Base-by-base conservation (phyloP, 768 basidiomycete genomes). In the Rhodosporidiobolus sp. region DNA sequence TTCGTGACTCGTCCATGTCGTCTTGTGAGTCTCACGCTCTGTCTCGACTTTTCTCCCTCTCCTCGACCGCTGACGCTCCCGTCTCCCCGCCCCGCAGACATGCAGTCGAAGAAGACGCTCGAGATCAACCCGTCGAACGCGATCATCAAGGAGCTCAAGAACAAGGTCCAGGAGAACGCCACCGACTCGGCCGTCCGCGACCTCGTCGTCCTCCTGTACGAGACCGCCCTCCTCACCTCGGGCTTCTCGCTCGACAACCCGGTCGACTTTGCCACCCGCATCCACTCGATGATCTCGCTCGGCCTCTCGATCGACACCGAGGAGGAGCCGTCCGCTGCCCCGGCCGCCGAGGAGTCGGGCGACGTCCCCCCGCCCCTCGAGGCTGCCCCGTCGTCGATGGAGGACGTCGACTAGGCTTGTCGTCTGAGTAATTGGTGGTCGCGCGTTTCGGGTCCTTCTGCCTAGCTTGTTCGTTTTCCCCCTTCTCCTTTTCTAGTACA, bases 221-320 rank as follows among this genome's bases (percentile, higher is more conserved):
- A 98, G 88, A 97, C 95, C 63, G 90, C 95, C 5, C 88, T 97
- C 74, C 88, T 96, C 76, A 94, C 92, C 24, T 94, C 92, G 63
- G 92, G 91, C 63, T 99, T 99, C 87, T 88, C 92, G 65, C 88
- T 99, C 70, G 93, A 98, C 76, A 91, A 94, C 81, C 95, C 96
- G 35, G 87, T 90, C 73, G 91, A 90, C 68, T 98, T 96, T 82
- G 91, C 94, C 72, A 90, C 90, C 85, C 91, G 95, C 76, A 97
- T 98, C 82, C 87, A 95, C 86, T 89, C 93, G 73, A 97, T 97
- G 95, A 94, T 99, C 82, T 86, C 90, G 79, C 74, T 53, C 75
- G 86, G 87, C 49, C 86, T 94, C 77, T 92, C 91, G 78, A 88
- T 94, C 71, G 92, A 94, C 79, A 90, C 92, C 71, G 90, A 92